phyloP scores from a whole-genome alignment of 306 rosid species.

The Rosa chinensis region DNA sequence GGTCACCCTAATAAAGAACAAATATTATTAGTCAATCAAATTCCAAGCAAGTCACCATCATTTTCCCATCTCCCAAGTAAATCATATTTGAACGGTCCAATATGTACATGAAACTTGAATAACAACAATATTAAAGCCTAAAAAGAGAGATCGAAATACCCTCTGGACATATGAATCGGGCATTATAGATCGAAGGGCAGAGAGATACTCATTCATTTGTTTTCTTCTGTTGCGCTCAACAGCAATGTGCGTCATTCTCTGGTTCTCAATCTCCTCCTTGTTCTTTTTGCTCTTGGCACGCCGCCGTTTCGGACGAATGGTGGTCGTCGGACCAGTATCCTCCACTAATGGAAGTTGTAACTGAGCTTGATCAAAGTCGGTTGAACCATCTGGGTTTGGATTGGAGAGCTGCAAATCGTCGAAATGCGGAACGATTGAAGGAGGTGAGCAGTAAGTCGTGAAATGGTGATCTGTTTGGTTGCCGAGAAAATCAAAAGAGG shows the following conservation, averaged over 20 bases:
- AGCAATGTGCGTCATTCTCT: constrained; percentile 97
- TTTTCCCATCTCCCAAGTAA: not conserved
- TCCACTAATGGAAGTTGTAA: constrained; percentile 27
- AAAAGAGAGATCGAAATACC: constrained; percentile 42
- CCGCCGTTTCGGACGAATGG: constrained; percentile 62
- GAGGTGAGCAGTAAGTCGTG: constrained; percentile 39
- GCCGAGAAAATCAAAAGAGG: constrained; percentile 41
- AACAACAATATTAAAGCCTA: not conserved
- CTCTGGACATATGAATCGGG: constrained; percentile 91
- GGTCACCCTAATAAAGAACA: constrained; percentile 63
- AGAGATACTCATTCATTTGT: constrained; percentile 93
- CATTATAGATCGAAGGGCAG: constrained; percentile 84
- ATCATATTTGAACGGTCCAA: not conserved
- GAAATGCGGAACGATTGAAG: constrained; percentile 42
- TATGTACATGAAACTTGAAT: not conserved
- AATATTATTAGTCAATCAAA: not conserved
- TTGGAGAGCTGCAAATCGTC: constrained; percentile 39
- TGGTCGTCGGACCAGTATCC: constrained; percentile 14
- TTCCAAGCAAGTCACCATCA: constrained; percentile 7
- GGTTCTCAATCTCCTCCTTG: constrained; percentile 88
- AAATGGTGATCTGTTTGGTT: constrained; percentile 51
- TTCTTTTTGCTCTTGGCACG: constrained; percentile 67
- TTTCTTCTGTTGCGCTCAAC: constrained; percentile 94
- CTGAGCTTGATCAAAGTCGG: constrained; percentile 8
- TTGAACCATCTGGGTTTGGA: constrained; percentile 36